A percentile compares a stretch with the other conserved stretches of the same genome.
These are phyloP conservation scores for Suhomyces kunorum DNA, from an alignment of 1,139 yeast genomes.

Conservation along the genomic window DNA sequence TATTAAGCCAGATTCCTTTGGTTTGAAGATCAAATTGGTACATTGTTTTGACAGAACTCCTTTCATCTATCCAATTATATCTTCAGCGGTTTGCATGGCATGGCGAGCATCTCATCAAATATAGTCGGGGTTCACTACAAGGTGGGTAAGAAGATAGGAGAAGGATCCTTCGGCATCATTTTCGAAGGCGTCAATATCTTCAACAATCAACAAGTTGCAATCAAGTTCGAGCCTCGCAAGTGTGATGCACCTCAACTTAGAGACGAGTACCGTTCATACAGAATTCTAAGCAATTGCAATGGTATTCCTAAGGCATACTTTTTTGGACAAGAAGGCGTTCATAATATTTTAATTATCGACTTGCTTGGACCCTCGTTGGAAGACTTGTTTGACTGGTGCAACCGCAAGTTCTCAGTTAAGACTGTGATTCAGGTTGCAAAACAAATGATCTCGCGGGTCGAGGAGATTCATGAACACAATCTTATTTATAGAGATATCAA, in stretches of 20 bases:
- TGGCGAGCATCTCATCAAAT: slow-evolving; percentile 41
- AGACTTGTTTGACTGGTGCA: slow-evolving; percentile 82
- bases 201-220: slow-evolving; percentile 75
- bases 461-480: slow-evolving; percentile 67
- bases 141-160: slow-evolving; percentile 82
- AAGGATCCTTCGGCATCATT: slow-evolving; percentile 81
- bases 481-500: slow-evolving; percentile 75
- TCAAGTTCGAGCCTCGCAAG: slow-evolving; percentile 77
- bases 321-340: slow-evolving; percentile 80
- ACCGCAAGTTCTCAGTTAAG: slow-evolving; percentile 64
- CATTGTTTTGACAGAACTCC: too few species aligned
- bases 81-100: slow-evolving; percentile 7
- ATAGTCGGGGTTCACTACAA: slow-evolving; percentile 80
- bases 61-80: not conserved
- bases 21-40: not conserved
- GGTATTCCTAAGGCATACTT: slow-evolving; percentile 78
- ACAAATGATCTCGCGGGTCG: slow-evolving; percentile 71
- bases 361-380: slow-evolving; percentile 75
- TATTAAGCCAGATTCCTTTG: not conserved
- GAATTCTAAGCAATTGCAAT: slow-evolving; percentile 58
- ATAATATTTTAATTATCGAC: slow-evolving; percentile 72
- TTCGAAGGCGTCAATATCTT: slow-evolving; percentile 79
- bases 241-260: slow-evolving; percentile 80
- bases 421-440: slow-evolving; percentile 75
- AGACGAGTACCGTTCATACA: slow-evolving; percentile 75